Percentiles rank a stretch among this genome's conserved stretches.
Evolutionary conservation across 352 stramenopile genomes (phyloP).

Genomic region (Blastocystis sp.): DNA sequence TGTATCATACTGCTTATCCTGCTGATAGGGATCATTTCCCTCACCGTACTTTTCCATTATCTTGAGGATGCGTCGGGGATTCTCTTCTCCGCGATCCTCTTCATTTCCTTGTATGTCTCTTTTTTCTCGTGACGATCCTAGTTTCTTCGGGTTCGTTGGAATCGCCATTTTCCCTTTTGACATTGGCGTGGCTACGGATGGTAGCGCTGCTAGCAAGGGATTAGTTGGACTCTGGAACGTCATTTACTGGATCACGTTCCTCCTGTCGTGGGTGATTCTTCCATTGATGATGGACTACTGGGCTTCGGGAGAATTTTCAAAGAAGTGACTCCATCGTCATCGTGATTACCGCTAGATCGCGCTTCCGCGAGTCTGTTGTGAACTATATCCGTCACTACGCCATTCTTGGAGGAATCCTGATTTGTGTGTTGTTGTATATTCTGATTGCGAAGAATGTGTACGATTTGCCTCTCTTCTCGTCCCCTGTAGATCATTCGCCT

Average conservation of each 20-base stretch:
- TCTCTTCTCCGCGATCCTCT: background rate
- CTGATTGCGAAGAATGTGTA: background rate
- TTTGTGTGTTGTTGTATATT: background rate
- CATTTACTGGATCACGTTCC: background rate
- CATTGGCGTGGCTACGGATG: conserved; percentile 12
- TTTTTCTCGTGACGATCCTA: background rate
- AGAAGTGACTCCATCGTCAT: background rate
- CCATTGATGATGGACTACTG: conserved; percentile 38
- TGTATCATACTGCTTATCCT: background rate
- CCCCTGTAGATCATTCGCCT: background rate
- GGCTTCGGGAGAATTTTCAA: conserved; percentile 24
- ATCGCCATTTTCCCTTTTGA: conserved; percentile 24
- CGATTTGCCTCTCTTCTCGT: background rate
- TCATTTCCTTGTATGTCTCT: background rate
- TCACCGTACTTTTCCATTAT: background rate
- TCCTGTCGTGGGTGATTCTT: background rate
- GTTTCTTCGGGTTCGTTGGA: conserved; percentile 33
- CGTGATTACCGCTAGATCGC: background rate
- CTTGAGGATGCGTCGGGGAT: background rate
- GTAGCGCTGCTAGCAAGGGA: background rate
- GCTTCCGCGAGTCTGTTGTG: background rate
- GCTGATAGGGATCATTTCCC: background rate
- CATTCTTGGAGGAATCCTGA: background rate
- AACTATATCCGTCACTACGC: background rate
- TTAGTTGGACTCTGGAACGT: background rate